Evolutionary conservation across 73 alveolate species (phyloP).

Genomic region (Paramecium primaurelia): DNA sequence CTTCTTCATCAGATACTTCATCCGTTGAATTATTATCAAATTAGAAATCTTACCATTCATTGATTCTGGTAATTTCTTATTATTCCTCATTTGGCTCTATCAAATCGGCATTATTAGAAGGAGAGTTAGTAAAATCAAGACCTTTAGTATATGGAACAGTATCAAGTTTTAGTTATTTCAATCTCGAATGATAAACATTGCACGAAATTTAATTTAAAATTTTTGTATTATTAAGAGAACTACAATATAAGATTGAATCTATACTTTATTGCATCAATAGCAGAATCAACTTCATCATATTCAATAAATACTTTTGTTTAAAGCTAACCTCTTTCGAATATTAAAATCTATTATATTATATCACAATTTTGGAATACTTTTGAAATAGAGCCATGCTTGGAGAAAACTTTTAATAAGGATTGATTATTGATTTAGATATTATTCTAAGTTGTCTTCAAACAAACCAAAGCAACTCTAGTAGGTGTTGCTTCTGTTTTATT

Average conservation of each 20-base stretch:
- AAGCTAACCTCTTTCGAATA: neutral
- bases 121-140: neutral
- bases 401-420: neutral
- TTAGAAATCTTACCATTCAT: neutral
- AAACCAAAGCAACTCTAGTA: neutral
- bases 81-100: neutral
- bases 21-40: neutral
- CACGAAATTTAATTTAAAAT: neutral
- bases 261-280: neutral
- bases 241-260: neutral
- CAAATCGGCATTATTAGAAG: neutral
- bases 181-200: neutral
- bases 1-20: neutral
- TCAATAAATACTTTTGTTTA: neutral
- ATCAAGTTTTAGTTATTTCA: neutral
- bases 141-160: neutral
- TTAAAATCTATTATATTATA: neutral
- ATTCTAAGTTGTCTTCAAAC: neutral
- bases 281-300: neutral
- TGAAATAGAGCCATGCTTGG: neutral
- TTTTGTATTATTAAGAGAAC: neutral
- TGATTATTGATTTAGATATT: neutral
- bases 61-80: neutral
- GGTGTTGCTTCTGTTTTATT: neutral
- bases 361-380: neutral